Evolutionary conservation across 345 rosid species (phyloP).

Genomic region (Salix udensis): DNA sequence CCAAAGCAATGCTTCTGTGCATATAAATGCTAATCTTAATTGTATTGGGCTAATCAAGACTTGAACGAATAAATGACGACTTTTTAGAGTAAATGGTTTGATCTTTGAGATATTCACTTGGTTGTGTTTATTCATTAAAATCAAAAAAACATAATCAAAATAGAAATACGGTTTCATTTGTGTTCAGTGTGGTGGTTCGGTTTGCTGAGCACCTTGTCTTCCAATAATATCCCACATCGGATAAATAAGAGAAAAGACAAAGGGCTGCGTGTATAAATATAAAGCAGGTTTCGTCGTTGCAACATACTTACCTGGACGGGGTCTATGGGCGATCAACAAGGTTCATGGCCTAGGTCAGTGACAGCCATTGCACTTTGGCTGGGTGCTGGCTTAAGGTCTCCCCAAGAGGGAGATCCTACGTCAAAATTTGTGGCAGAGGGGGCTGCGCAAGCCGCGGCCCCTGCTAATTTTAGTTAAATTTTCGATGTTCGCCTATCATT

Average conservation of each 20-base stretch:
- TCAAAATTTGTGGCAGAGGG: slow-evolving; percentile 33
- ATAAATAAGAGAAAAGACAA: fast-evolving
- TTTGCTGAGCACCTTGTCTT: no score
- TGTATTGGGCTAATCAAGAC: not conserved
- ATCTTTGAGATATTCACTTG: no score
- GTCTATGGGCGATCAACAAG: slow-evolving; percentile 16
- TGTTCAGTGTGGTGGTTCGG: no score
- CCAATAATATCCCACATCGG: slow-evolving; percentile 2
- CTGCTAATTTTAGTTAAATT: not conserved
- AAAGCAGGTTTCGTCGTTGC: fast-evolving
- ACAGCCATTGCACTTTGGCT: slow-evolving; percentile 10
- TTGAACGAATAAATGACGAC: not conserved
- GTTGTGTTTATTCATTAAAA: no score
- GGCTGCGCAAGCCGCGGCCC: slow-evolving; percentile 22
- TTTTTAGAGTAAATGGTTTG: not conserved
- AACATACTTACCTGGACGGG: slow-evolving; percentile 31
- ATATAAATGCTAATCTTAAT: slow-evolving; percentile 16
- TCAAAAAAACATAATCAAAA: no score
- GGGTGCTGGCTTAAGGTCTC: slow-evolving; percentile 27
- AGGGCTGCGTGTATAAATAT: not conserved
- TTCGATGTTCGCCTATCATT: no score
- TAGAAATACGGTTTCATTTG: no score
- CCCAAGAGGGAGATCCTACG: slow-evolving; percentile 25
- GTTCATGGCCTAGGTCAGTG: slow-evolving; percentile 17
- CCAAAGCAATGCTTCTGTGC: slow-evolving; percentile 43